Percentiles rank a stretch among this genome's conserved stretches.
phyloP scores from a whole-genome alignment of 139 green algal genomes.

The Edaphochlamys debaryana region DNA sequence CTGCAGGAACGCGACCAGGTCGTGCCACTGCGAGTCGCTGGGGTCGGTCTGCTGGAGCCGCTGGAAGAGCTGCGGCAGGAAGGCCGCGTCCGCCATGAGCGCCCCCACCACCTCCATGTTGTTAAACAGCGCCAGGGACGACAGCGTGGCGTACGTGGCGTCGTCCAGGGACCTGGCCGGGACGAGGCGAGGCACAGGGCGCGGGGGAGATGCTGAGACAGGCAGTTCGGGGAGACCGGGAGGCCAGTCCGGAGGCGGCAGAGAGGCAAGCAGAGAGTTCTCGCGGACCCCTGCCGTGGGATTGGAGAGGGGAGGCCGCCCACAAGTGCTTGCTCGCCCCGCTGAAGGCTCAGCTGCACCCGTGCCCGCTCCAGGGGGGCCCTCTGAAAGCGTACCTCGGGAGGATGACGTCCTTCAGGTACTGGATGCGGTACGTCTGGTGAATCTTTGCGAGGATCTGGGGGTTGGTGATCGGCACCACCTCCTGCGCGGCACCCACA shows the following conservation, averaged over 20 bases:
- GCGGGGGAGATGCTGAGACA: too few relatives aligned
- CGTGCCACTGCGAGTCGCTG: slow-evolving; percentile 72
- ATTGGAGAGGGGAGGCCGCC: too few relatives aligned
- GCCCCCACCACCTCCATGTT: slow-evolving; percentile 90
- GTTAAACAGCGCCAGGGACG: slow-evolving; percentile 89
- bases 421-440: slow-evolving; percentile 93
- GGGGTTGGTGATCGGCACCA: slow-evolving; percentile 81
- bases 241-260: too few relatives aligned
- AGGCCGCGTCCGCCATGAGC: slow-evolving; percentile 72
- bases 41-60: slow-evolving; percentile 59
- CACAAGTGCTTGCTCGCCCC: too few relatives aligned
- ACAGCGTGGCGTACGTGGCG: slow-evolving; percentile 90
- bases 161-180: slow-evolving; percentile 86
- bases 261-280: too few relatives aligned
- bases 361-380: too few relatives aligned
- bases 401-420: slow-evolving; percentile 96
- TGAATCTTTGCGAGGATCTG: slow-evolving; percentile 92
- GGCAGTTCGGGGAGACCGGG: too few relatives aligned
- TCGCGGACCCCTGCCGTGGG: too few relatives aligned
- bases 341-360: neutral
- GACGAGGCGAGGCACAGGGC: neutral
- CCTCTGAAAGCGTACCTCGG: slow-evolving; percentile 64
- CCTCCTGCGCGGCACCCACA: slow-evolving; percentile 59
- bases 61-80: slow-evolving; percentile 90
- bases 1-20: slow-evolving; percentile 89